These are phyloP conservation scores for Elongisporangium undulatum DNA, from an alignment of 352 stramenopile species.

Conservation along the genomic window DNA sequence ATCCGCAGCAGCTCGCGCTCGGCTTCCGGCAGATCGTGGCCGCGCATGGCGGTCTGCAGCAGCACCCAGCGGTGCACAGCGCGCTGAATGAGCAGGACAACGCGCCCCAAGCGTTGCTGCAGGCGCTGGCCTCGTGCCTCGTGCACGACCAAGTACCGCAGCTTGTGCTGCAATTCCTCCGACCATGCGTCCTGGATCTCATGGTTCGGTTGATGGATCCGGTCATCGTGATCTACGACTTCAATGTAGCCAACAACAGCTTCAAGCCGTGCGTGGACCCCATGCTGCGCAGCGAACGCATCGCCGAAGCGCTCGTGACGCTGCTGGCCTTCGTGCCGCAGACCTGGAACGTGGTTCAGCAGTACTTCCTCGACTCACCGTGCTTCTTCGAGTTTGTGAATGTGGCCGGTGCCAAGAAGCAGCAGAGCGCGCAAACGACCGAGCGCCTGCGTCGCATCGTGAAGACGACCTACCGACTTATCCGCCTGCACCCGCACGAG, in stretches of 20 bases:
- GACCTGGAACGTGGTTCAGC: constrained; percentile 47
- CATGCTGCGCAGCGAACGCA: constrained; percentile 42
- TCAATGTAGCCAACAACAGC: constrained; percentile 1
- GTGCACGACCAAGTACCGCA: constrained; percentile 37
- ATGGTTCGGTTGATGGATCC: constrained; percentile 59
- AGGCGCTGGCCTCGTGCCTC: constrained; percentile 54
- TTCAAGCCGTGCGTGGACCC: constrained; percentile 36
- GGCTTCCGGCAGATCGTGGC: constrained; percentile 15
- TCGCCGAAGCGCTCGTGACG: constrained; percentile 47
- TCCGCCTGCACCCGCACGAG: constrained; percentile 46
- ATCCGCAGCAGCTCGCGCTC: constrained; percentile 18
- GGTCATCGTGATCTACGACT: constrained; percentile 38
- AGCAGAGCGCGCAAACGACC: constrained; percentile 21
- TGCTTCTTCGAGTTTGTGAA: constrained; percentile 79
- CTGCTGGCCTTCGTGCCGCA: constrained; percentile 53
- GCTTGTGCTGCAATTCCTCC: constrained; percentile 51
- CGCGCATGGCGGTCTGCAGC: constrained; percentile 14
- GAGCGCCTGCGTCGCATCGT: constrained; percentile 51
- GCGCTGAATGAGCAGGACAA: constrained; percentile 13
- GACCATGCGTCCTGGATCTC: constrained; percentile 70
- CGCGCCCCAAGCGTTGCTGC: constrained; percentile 25
- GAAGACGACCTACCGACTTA: constrained; percentile 49
- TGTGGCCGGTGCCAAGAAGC: constrained; percentile 33
- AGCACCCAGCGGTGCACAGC: constrained; percentile 33
- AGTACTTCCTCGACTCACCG: constrained; percentile 55